Percentiles rank a stretch among this genome's conserved stretches.
phyloP scores from a whole-genome alignment of 345 rosid genomes.

The Syzygium jambos region DNA sequence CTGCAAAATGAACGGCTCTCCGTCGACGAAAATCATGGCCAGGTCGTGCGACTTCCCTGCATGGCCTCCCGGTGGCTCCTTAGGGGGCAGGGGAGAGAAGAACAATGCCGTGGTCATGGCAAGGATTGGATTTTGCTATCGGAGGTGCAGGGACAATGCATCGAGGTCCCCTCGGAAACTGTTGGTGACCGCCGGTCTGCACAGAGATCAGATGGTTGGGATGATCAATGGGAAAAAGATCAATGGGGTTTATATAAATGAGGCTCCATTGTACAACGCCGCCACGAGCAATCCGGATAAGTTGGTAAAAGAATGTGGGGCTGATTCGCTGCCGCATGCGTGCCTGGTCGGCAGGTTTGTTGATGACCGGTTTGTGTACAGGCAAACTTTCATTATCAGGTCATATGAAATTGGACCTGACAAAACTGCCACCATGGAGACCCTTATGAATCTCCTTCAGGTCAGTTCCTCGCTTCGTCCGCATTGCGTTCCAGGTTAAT shows the following conservation, averaged over 20 bases:
- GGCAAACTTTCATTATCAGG: conserved; percentile 50
- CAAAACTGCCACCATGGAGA: conserved; percentile 68
- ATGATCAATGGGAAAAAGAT: conserved; percentile 5
- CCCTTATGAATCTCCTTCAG: conserved; percentile 64
- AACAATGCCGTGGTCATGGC: not conserved
- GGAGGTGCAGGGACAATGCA: not conserved
- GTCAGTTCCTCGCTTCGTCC: conserved; percentile 4
- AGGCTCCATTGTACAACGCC: not conserved
- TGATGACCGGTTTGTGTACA: conserved; percentile 36
- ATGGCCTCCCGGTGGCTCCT: not conserved
- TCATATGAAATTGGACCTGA: conserved; percentile 69
- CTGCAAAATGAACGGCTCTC: not conserved
- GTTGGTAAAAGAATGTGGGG: not conserved
- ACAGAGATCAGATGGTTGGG: not conserved
- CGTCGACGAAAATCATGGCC: not conserved
- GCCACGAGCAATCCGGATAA: not conserved
- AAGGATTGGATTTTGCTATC: not conserved
- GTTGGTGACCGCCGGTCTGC: not conserved
- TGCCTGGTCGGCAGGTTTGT: conserved; percentile 47
- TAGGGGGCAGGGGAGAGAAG: not conserved
- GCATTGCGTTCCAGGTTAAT: not conserved
- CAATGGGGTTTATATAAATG: conserved; percentile 11
- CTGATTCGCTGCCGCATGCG: conserved; percentile 10
- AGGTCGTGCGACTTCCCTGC: not conserved
- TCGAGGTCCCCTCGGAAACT: not conserved